Base-by-base conservation (phyloP, 768 basidiomycete species). In the Auricularia auricula-judae region DNA sequence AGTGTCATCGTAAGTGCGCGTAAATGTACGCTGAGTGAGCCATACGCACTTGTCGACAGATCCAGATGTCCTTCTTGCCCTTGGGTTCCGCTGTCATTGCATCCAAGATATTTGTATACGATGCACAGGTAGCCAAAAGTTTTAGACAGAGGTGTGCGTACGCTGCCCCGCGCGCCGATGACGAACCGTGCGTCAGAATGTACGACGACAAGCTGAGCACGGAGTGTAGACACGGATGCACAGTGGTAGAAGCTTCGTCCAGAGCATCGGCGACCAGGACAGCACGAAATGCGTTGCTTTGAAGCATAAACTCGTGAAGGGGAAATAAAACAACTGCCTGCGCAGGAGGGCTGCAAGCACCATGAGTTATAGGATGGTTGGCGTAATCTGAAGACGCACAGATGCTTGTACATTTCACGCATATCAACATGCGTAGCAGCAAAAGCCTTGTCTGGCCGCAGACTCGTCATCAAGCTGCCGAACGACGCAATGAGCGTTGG, bases 151-250 rank as follows among this genome's bases (percentile, higher is more conserved):
- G 75, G 69, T 80, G 80, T 1, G 85, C 86, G 71, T 89, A 89
- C 2, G 82, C 81, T 53, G 83, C 76, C 18, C 85, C 81, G 23
- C 86, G 81, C 4, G 82, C 74, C 14, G 85, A 83, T 2, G 80
- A 77, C 0, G 85, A 82, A 12, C 86, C 86, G 70, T 89, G 87
- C 1, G 85, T 81, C 63, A 87, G 73, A 60, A 88, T 69, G 74
- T 88, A 88, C 0, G 86, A 87, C 2, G 84, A 81, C 62, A 88
- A 70, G 3, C 83, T 81, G 58, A 88, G 69, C 11, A 86, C 70
- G 11, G 80, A 81, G 67, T 80, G 76, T 1, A 79, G 73, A 10
- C 81, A 72, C 4, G 81, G 78, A 0, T 79, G 68, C 4, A 72
- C 70, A 63, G 47, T 71, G 33, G 56, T 65, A 43, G 64, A 61